Evolutionary conservation across 345 rosid species (phyloP), one percentile per base, ranked within the genome.

Genomic region (Eucalyptus curtisii): DNA sequence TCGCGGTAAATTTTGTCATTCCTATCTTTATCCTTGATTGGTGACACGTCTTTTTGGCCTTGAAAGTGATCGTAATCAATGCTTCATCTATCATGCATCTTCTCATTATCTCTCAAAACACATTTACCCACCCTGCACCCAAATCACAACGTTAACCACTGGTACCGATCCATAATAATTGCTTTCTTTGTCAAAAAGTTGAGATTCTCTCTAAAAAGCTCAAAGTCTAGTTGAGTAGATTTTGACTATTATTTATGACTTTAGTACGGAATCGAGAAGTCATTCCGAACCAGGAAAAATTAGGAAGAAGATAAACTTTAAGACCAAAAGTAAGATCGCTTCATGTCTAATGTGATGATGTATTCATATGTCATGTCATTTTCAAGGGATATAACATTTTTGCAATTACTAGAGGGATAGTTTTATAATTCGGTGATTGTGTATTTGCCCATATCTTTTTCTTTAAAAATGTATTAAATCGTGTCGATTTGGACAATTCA

Each of bases 11-110:
- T 15, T 14, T 64, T 15, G 3, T n/a, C 37, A 13, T 14, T n/a
- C 20, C 2, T 1, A n/a, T 64, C 10, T 64, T 15, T 64, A n/a
- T n/a, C 5, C 3, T 64, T n/a, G 3, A 4, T 14, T 14, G 19
- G 1, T n/a, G 10, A 10, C 17, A 0, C 4, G 2, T 64, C 76
- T 30, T 64, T 64, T n/a, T 16, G 0, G 10, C 37, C 40, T 64
- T 1, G 19, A 16, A n/a, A 8, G 37, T 14, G 10, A 64, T n/a
- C 20, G 2, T 64, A n/a, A 64, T 64, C 33, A 13, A n/a, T 30
- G 33, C 14, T 30, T n/a, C 20, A 7, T 64, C 19, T n/a, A 64
- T n/a, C 10, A 14, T n/a, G 1, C 9, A n/a, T 64, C 37, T n/a
- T 64, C 76, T n/a, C 37, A 64, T n/a, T 64, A 64, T n/a, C 3